A percentile compares a stretch with the other conserved stretches of the same genome.
phyloP scores from a whole-genome alignment of 306 rosid species.

The Cucurbita maxima region DNA sequence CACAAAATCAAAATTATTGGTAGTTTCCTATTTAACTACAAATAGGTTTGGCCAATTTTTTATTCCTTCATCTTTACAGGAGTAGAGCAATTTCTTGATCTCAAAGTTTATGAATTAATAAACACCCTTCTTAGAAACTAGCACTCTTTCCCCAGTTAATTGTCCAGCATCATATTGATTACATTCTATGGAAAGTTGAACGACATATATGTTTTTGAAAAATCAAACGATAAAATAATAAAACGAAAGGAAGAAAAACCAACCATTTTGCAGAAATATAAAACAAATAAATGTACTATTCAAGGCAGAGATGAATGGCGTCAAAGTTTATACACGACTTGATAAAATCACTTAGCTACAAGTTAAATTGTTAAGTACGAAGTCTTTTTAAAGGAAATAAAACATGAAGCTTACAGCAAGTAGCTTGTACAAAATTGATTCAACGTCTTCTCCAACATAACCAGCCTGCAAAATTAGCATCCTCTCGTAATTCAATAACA shows the following conservation, averaged over 20 bases:
- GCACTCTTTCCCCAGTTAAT: not conserved
- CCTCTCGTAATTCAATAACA: slow-evolving; percentile 13
- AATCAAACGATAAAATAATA: not conserved
- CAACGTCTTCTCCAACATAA: slow-evolving; percentile 96
- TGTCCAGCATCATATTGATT: not conserved
- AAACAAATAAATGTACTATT: not conserved
- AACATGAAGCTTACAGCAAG: slow-evolving; percentile 53
- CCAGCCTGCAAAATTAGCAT: slow-evolving; percentile 66
- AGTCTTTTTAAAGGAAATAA: not conserved
- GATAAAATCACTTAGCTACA: not conserved
- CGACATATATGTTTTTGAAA: not conserved
- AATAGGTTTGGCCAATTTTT: not conserved
- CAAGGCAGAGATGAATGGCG: not conserved
- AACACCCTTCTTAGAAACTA: not conserved
- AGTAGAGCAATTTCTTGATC: not conserved
- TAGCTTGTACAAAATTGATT: slow-evolving; percentile 76
- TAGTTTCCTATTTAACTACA: not conserved
- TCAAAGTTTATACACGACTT: not conserved
- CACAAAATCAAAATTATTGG: not conserved
- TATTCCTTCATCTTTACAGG: not conserved
- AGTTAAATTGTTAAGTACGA: not conserved
- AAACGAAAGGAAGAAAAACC: not conserved
- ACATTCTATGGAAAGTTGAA: not conserved
- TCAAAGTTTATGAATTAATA: not conserved
- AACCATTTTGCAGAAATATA: not conserved